A percentile compares a stretch with the other conserved stretches of the same genome.
Conservation (phyloP, 805 yeast genomes). For the Wickerhamiella nectarea region DNA sequence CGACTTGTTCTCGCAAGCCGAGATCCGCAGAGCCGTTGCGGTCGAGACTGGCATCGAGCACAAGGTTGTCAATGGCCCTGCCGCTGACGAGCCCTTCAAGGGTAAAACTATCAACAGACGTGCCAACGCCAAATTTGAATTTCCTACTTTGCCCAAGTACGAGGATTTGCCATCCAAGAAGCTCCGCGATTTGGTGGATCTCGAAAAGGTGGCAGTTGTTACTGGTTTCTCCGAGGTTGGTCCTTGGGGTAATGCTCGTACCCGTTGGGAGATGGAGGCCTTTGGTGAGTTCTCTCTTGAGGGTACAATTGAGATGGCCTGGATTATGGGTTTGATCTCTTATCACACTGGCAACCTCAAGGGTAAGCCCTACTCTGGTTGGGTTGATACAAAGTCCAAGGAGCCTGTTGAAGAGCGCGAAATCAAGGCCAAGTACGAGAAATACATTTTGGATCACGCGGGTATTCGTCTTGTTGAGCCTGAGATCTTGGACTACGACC, state of each 20-base stretch:
- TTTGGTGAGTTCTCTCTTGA: constrained; percentile 87
- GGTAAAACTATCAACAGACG: constrained; percentile 76
- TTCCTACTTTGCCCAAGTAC: constrained; percentile 77
- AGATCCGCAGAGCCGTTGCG: constrained; percentile 88
- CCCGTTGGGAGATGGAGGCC: constrained; percentile 99
- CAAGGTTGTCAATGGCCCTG: constrained; percentile 71
- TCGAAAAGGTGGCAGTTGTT: constrained; percentile 83
- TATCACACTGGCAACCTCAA: constrained; percentile 84
- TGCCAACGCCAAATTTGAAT: constrained; percentile 84
- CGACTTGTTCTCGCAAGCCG: constrained; percentile 63
- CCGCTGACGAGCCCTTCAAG: constrained; percentile 73
- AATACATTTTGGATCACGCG: constrained; percentile 74
- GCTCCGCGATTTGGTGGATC: constrained; percentile 80
- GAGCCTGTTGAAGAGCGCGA: constrained; percentile 92
- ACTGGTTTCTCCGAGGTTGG: constrained; percentile 98
- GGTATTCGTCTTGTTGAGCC: constrained; percentile 97
- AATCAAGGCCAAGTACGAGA: constrained; percentile 83
- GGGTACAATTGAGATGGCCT: constrained; percentile 98
- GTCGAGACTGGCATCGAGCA: constrained; percentile 85
- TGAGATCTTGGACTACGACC: constrained; percentile 92
- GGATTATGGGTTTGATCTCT: constrained; percentile 97
- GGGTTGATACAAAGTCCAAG: constrained; percentile 92
- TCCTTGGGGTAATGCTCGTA: constrained; percentile 98
- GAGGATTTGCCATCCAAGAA: constrained; percentile 46
- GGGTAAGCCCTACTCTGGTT: constrained; percentile 80